Base-by-base conservation (phyloP, 2,329 filamentous ascomycete species). In the Ascocoryne sarcoides region DNA sequence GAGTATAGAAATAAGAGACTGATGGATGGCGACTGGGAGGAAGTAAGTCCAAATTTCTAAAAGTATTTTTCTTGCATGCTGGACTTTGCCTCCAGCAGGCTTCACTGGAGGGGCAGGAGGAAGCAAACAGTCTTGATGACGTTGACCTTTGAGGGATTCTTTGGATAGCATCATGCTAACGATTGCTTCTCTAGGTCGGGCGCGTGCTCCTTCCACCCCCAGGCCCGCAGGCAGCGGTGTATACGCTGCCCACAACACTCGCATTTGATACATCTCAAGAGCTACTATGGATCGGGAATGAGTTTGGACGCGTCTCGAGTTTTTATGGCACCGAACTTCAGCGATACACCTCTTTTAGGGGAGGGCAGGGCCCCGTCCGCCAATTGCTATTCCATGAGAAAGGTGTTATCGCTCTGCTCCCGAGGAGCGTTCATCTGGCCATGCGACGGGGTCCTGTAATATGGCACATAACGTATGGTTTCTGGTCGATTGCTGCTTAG, bases 341-440 rank as follows among this genome's bases (percentile, higher is more conserved):
- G 57, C 76, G 78, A 58, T 95, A 98, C 62, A 95, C 89, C 4
- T 93, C 90, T 28, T 90, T 92, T 62, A 82, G 82, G 59, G 85
- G 73, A 4, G 64, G 75, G 48, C 85, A 94, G 62, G 87, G 88
- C 17, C 69, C 80, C 2, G 82, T 98, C 30, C 83, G 84, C 48
- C 90, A 96, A 59, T 76, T 98, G 32, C 71, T 96, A 20, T 84
- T 95, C 60, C 90, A 90, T 59, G 87, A 95, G 48, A 86, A 83
- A 59, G 92, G 93, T 15, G 77, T 98, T 31, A 75, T 98, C 39
- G 84, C 81, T n/a, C 64, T 98, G 37, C 87, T 89, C 3, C 71
- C 82, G 26, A 80, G 79, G 48, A 87, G 88, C 60, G 72, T 96
- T 10, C 92, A 98, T 64, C 86, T 95, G 71, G 79, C 88, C n/a